These are phyloP conservation scores for Neonectria ditissima DNA, from an alignment of 2,329 filamentous ascomycete species.

Conservation along the genomic window DNA sequence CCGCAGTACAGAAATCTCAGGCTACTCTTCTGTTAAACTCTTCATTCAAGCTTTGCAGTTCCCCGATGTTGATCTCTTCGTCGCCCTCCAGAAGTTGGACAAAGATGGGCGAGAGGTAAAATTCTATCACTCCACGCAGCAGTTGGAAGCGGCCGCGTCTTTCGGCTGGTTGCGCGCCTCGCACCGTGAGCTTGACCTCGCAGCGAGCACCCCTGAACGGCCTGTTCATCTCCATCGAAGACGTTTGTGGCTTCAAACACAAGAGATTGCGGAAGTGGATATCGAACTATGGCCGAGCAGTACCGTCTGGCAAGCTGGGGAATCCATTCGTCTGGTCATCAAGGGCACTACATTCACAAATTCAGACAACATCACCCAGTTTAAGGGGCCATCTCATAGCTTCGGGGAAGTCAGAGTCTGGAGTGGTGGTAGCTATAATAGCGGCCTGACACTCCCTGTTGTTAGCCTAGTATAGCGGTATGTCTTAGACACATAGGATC, in stretches of 20 bases:
- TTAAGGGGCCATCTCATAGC: slow-evolving; percentile 18
- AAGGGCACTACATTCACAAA: slow-evolving; percentile 19
- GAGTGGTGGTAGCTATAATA: slow-evolving; percentile 1
- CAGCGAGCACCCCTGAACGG: neutral
- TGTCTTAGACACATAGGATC: too few species aligned
- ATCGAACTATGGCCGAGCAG: slow-evolving; percentile 23
- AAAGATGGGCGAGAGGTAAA: neutral
- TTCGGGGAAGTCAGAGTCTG: slow-evolving; percentile 21
- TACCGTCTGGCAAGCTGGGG: slow-evolving; percentile 21
- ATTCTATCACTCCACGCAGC: slow-evolving; percentile 9
- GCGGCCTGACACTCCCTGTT: neutral
- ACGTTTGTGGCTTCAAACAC: slow-evolving; percentile 11
- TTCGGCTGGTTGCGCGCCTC: slow-evolving; percentile 12
- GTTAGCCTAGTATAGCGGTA: too few species aligned
- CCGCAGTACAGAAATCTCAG: neutral
- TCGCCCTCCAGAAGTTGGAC: slow-evolving; percentile 13
- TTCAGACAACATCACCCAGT: slow-evolving; percentile 6
- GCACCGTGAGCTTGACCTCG: slow-evolving; percentile 2
- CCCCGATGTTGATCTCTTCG: slow-evolving; percentile 8
- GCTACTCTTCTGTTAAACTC: slow-evolving; percentile 10
- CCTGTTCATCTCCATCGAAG: slow-evolving; percentile 7
- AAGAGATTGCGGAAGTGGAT: slow-evolving; percentile 21
- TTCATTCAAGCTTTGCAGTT: slow-evolving; percentile 10
- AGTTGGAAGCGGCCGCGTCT: slow-evolving; percentile 1
- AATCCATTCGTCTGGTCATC: slow-evolving; percentile 16